Percentiles rank a stretch among this genome's conserved stretches.
phyloP scores from a whole-genome alignment of 176 grass and related monocot species.

The Avena eriantha region DNA sequence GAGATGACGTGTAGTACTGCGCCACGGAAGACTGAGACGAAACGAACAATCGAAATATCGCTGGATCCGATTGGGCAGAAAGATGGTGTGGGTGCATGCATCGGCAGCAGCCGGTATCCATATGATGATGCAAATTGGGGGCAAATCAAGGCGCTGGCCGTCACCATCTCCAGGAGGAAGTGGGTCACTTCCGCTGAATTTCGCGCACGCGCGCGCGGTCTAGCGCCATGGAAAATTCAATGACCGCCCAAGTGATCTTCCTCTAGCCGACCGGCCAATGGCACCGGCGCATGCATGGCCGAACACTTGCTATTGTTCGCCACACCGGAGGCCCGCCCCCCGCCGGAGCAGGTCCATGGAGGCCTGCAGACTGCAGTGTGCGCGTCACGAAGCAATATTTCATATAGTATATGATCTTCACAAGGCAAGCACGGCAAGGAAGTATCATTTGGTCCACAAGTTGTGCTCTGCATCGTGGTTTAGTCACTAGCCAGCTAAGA shows the following conservation, averaged over 20 bases:
- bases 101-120: constrained; percentile 3
- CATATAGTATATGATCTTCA: neutral
- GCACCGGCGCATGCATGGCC: no score
- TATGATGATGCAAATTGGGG: neutral
- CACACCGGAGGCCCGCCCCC: no score
- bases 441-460: constrained; percentile 12
- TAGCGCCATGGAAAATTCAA: neutral
- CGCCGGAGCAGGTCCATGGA: no score
- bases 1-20: neutral
- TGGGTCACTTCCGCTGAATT: constrained; percentile 45
- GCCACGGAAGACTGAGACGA: neutral
- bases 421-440: neutral
- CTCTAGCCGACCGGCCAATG: constrained; percentile 28
- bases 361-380: no score
- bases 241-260: neutral
- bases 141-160: neutral
- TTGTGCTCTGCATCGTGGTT: constrained; percentile 16
- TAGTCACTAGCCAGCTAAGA: constrained; percentile 6
- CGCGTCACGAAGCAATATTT: constrained; percentile 37
- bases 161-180: neutral
- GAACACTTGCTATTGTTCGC: no score
- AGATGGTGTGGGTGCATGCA: neutral
- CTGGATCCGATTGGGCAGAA: neutral
- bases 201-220: neutral
- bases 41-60: neutral